phyloP scores from a whole-genome alignment of 75 land plant genomes.

The Pinus taeda region DNA sequence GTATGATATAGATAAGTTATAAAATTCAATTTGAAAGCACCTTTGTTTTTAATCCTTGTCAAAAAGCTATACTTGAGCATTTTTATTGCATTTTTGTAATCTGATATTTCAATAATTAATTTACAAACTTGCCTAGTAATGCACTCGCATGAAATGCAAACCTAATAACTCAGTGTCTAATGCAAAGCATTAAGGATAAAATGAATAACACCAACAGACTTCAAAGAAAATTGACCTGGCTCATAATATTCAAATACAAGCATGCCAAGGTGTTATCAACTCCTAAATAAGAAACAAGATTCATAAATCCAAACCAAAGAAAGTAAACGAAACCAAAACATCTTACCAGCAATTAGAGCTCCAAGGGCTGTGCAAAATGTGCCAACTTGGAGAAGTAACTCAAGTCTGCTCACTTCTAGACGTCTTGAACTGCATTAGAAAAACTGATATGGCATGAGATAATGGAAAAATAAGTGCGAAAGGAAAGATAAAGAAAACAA shows the following conservation, averaged over 20 bases:
- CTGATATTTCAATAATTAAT: too few species aligned
- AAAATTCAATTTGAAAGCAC: too few species aligned
- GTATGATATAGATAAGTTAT: too few species aligned
- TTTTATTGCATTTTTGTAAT: too few species aligned
- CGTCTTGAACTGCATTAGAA: slow-evolving; percentile 74
- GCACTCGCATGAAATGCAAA: too few species aligned
- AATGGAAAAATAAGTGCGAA: not conserved
- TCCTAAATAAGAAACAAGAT: not conserved
- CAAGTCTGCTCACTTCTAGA: slow-evolving; percentile 93
- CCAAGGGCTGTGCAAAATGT: slow-evolving; percentile 98
- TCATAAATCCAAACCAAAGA: not conserved
- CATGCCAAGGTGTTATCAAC: not conserved
- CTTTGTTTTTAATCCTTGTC: too few species aligned
- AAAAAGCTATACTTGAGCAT: too few species aligned
- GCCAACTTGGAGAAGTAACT: slow-evolving; percentile 95
- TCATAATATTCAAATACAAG: not conserved
- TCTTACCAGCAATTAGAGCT: slow-evolving; percentile 90
- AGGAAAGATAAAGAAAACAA: not conserved
- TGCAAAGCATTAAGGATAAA: not conserved
- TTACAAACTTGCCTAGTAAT: too few species aligned
- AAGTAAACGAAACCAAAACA: not conserved
- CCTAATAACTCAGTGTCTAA: not conserved
- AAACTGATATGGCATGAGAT: slow-evolving; percentile 6
- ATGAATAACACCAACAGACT: not conserved
- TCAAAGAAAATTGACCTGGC: not conserved